phyloP scores from a whole-genome alignment of 2,329 filamentous ascomycete species.

The Xylaria sp. region DNA sequence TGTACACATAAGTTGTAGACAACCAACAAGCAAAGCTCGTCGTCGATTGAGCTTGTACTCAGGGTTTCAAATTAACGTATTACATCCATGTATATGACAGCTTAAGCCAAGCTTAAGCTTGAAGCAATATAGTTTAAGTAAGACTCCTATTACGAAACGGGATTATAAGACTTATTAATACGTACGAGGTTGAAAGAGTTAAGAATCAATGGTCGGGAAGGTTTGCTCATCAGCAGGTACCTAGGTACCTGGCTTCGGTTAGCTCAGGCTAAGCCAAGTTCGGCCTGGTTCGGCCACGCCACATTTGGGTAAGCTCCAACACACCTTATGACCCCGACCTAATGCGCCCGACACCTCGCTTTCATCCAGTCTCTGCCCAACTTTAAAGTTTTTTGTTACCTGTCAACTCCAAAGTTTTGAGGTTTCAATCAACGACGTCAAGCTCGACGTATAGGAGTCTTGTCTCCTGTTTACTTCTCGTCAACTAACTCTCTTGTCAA shows the following conservation, averaged over 20 bases:
- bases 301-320: neutral
- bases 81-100: too few relatives aligned
- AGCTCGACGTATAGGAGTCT: conserved; percentile 29
- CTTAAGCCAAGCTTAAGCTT: neutral
- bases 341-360: conserved; percentile 17
- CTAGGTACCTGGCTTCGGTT: neutral
- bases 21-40: too few relatives aligned
- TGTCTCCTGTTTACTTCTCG: conserved; percentile 18
- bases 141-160: too few relatives aligned
- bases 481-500: conserved; percentile 14
- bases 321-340: neutral
- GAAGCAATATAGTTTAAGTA: neutral
- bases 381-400: conserved; percentile 15
- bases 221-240: too few relatives aligned
- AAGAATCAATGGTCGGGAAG: too few relatives aligned
- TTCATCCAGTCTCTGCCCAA: conserved; percentile 28
- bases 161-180: too few relatives aligned
- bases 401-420: conserved; percentile 29
- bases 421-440: conserved; percentile 27
- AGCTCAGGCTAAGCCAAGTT: neutral
- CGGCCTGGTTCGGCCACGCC: neutral
- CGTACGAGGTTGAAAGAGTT: too few relatives aligned
- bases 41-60: neutral
- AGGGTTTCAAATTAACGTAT: neutral
- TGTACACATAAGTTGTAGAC: neutral